These are phyloP conservation scores for Lolium multiflorum DNA, from an alignment of 176 grass and related monocot genomes.

Conservation along the genomic window DNA sequence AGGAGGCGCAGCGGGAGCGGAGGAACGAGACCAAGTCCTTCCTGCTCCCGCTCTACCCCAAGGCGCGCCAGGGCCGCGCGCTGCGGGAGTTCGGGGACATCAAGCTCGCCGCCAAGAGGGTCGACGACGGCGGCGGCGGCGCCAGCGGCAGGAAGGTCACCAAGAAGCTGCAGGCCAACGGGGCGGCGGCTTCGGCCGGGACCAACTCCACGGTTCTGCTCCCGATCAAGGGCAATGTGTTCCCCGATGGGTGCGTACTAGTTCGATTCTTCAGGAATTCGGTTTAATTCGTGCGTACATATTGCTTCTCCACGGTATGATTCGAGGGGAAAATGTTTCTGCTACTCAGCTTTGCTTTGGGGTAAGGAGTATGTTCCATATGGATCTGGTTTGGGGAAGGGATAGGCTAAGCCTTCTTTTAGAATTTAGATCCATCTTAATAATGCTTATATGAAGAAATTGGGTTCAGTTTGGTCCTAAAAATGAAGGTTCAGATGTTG, in stretches of 20 bases:
- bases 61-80: conserved; percentile 58
- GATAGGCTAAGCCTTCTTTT: not conserved
- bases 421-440: conserved; percentile 1
- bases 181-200: conserved; percentile 5
- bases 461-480: not conserved
- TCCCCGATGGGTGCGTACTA: conserved; percentile 81
- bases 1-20: conserved; percentile 53
- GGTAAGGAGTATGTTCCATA: not conserved
- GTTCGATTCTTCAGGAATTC: not conserved
- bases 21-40: conserved; percentile 81
- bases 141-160: conserved; percentile 16
- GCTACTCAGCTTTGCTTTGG: conserved; percentile 9
- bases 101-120: conserved; percentile 61
- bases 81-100: conserved; percentile 70
- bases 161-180: conserved; percentile 47
- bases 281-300: conserved; percentile 1
- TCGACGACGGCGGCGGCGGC: conserved; percentile 27
- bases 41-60: conserved; percentile 79
- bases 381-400: conserved; percentile 19
- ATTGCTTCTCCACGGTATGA: conserved; percentile 11
- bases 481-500: too few relatives aligned
- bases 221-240: conserved; percentile 91
- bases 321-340: conserved; percentile 2
- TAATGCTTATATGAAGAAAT: conserved; percentile 22
- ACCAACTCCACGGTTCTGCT: conserved; percentile 65